Evolutionary conservation across 192 early-diverging fungal species (phyloP).

Genomic region (Umbelopsis isabellina): DNA sequence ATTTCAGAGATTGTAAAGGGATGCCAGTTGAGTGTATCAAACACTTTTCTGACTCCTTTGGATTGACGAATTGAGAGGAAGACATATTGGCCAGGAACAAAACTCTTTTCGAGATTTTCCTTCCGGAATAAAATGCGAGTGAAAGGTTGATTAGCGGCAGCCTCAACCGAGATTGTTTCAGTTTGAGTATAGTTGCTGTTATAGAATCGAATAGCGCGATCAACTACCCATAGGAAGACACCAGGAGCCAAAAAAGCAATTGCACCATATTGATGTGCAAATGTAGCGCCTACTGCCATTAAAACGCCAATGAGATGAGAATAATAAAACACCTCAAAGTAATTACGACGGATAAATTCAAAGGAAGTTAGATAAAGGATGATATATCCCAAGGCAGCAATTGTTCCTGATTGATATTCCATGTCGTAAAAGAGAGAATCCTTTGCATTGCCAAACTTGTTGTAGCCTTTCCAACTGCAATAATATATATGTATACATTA

Average conservation of each 20-base stretch:
- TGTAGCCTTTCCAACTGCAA: conserved; percentile 1
- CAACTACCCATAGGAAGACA: conserved; percentile 36
- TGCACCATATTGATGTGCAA: conserved; percentile 33
- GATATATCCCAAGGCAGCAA: conserved; percentile 27
- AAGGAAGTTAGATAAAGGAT: conserved; percentile 32
- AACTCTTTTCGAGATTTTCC: conserved; percentile 19
- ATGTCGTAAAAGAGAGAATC: conserved; percentile 33
- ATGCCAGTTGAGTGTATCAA: conserved; percentile 34
- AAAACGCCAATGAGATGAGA: conserved; percentile 43
- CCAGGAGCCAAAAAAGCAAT: conserved; percentile 30
- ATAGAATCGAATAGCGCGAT: conserved; percentile 39
- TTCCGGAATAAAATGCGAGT: conserved; percentile 7
- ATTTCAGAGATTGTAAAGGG: conserved; percentile 42
- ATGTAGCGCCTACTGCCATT: conserved; percentile 28
- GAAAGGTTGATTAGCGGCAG: not conserved
- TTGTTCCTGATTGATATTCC: conserved; percentile 32
- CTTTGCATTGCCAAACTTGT: not conserved
- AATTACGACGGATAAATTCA: conserved; percentile 37
- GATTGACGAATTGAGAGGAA: conserved; percentile 38
- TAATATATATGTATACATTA: no score
- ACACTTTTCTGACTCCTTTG: not conserved
- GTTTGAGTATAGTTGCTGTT: conserved; percentile 18
- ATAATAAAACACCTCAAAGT: conserved; percentile 49
- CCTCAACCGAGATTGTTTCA: not conserved
- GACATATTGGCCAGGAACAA: conserved; percentile 46